These are phyloP conservation scores for Fomitopsis betulina DNA, from an alignment of 1,284 basidiomycete species.

Conservation along the genomic window DNA sequence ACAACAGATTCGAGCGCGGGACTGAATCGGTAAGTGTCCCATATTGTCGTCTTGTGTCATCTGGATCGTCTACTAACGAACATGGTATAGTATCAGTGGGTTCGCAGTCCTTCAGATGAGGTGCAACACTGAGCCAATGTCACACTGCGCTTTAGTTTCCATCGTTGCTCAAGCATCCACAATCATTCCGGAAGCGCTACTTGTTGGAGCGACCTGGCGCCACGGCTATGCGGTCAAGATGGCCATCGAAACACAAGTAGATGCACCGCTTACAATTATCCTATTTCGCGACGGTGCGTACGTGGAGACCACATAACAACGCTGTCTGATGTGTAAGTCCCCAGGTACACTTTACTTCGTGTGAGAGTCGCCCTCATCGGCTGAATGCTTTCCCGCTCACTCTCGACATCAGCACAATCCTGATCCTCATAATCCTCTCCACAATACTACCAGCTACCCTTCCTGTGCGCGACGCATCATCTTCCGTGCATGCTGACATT, in stretches of 20 bases:
- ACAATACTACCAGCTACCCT: not conserved
- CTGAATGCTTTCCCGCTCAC: not conserved
- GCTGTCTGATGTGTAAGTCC: not conserved
- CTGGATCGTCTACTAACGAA: not conserved
- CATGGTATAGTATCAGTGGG: too few species aligned
- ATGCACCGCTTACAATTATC: not conserved
- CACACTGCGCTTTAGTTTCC: not conserved
- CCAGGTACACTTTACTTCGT: not conserved
- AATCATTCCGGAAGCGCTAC: not conserved
- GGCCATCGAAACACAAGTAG: not conserved
- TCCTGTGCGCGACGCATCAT: not conserved
- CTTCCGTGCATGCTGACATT: not conserved
- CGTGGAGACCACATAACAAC: not conserved
- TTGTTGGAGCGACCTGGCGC: not conserved
- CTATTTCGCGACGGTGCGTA: not conserved
- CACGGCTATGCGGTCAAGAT: not conserved
- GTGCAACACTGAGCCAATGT: too few species aligned
- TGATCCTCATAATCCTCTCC: not conserved
- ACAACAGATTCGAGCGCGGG: not conserved
- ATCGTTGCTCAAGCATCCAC: not conserved
- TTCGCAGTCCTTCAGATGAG: too few species aligned
- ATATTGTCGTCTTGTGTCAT: not conserved
- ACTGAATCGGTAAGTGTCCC: not conserved
- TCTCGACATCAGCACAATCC: not conserved
- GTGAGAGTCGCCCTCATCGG: not conserved